Base-by-base conservation (phyloP, 345 rosid genomes). In the Eucalyptus cladocalyx region DNA sequence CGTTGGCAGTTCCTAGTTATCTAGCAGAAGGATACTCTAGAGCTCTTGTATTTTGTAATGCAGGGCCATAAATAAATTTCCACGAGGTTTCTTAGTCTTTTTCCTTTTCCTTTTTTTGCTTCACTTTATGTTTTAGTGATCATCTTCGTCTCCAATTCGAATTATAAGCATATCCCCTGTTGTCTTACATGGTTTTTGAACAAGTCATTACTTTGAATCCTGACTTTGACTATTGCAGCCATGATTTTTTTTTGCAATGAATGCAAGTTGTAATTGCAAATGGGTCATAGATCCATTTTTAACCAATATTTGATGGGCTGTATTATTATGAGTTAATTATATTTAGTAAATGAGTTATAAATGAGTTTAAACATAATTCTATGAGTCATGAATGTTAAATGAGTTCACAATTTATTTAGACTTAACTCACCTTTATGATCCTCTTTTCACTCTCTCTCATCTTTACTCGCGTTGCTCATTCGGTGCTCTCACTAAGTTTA, bases 391-490 rank as follows among this genome's bases (percentile, higher is more conserved):
- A 4, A 24, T 24, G 6, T 56, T 56, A 24, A 56, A 56, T 56
- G 62, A 21, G 30, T 56, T 56, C 12, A 56, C 12, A 56, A 56
- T 56, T 23, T 56, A 56, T 24, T 56, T 56, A 56, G 28, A 56
- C 30, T 2, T 56, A 56, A 24, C 62, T 56, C 30, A 56, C 62
- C 0, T 56, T 56, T 9, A 56, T 56, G 13, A 56, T 0, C 4
- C 30, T 56, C 30, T 24, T 26, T 56, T 53, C 11, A 8, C 5
- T 53, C 26, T 19, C 24, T 19, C 58, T 53, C 58, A 21, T 53
- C 58, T 53, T 21, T 21, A 53, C 11, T 53, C 5, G 26, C 3
- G 0, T 2, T 23, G 30, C 30, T 56, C 30, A 56, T 26, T 56
- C 0, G 1, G 2, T 24, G 30, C 62, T 56, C 6, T 56, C 62